Base-by-base conservation (phyloP, 2,329 filamentous ascomycete genomes). In the Trichoderma sp. region DNA sequence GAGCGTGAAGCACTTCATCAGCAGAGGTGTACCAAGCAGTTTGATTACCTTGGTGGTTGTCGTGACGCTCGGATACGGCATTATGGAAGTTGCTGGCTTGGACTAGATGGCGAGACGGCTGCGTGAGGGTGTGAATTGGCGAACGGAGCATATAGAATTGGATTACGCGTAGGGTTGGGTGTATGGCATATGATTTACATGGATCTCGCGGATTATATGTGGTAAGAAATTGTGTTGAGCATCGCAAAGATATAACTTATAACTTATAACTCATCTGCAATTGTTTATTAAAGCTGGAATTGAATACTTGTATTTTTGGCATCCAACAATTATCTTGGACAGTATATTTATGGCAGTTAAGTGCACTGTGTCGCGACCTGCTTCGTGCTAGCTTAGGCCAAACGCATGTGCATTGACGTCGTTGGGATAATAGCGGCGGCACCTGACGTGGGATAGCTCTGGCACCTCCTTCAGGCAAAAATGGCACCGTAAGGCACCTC, bases 1-100 rank as follows among this genome's bases (percentile, higher is more conserved):
- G 72, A 89, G 93, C 76, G 97, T 99, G 71, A 94, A 93, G 82
- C 97, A 99, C 83, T 99, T 99, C 84, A 93, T 99, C 81, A 97
- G 93, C 69, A 89, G 95, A n/a, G 97, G 97, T 81, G 91, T 99
- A 50, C 96, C 97, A 1, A 92, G 93, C 81, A 97, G 94, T 84
- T 83, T 98, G 45, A 87, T 98, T 73, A 92, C 95, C 0, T 93
- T 97, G 79, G 83, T 88, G 0, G 94, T 99, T 11, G 92, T 98
- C 59, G 89, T 98, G 33, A 96, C 95, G 0, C 86, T 99, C 59
- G 97, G 97, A 0, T 99, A 98, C 84, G 95, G 93, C 2, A 88
- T 97, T 78, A 98, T 98, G 95, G 88, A 93, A 78, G 87, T 95
- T 67, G 92, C 90, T 12, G 92, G 92, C 1, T 87, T 95, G 73